Conservation (phyloP, 2,329 filamentous ascomycete genomes). For the Phialocephala subalpina region DNA sequence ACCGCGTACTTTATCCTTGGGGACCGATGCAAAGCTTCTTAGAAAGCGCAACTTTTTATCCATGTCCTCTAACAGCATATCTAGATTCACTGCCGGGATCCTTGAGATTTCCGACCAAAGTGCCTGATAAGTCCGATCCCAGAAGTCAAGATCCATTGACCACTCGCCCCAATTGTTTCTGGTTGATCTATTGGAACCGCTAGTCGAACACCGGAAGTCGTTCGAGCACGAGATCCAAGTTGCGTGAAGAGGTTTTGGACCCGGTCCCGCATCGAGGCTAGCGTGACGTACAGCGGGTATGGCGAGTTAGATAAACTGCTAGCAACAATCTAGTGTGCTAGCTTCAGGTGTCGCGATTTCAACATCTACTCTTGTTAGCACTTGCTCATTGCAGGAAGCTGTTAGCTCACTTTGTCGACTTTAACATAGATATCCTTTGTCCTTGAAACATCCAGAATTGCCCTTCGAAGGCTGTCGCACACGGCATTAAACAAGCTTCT, state of each 20-base stretch:
- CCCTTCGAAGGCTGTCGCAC: slow-evolving; percentile 25
- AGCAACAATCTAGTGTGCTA: slow-evolving; percentile 31
- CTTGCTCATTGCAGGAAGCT: slow-evolving; percentile 12
- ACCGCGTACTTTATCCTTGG: neutral
- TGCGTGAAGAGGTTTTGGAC: slow-evolving; percentile 22
- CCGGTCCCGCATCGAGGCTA: no score
- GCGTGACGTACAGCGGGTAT: slow-evolving; percentile 14
- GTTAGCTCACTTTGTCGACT: slow-evolving; percentile 29
- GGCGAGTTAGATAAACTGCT: slow-evolving; percentile 25
- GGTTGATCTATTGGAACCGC: no score
- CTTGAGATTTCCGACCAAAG: neutral
- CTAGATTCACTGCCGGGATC: neutral
- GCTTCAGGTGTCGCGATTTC: slow-evolving; percentile 20
- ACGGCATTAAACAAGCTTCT: slow-evolving; percentile 25
- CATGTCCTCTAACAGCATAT: neutral
- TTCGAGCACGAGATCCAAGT: slow-evolving; percentile 46
- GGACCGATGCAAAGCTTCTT: neutral
- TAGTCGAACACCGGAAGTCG: no score
- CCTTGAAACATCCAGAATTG: slow-evolving; percentile 21
- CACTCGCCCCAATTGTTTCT: no score
- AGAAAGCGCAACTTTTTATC: neutral
- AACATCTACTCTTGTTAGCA: slow-evolving; percentile 27
- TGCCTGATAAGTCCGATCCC: neutral
- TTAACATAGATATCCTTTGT: slow-evolving; percentile 25
- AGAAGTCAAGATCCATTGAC: neutral